Evolutionary conservation across 176 grass and related monocot species (phyloP).

Genomic region (Lolium multiflorum): DNA sequence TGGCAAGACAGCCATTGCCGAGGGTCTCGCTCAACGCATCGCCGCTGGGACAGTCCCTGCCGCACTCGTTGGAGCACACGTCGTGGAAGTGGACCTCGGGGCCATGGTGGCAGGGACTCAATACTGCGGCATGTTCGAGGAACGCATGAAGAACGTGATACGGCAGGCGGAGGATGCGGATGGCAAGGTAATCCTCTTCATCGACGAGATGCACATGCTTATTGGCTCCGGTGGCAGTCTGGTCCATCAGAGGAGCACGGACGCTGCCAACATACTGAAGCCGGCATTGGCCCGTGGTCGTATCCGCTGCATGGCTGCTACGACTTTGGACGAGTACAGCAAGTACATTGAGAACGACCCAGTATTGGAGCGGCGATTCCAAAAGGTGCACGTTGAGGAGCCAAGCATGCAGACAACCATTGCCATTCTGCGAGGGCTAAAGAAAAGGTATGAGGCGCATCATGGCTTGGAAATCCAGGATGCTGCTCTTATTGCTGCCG

Average conservation of each 20-base stretch:
- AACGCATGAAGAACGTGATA: neutral
- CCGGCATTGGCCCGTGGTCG: slow-evolving; percentile 39
- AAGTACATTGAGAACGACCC: slow-evolving; percentile 48
- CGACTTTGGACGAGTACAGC: slow-evolving; percentile 31
- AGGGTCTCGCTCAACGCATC: slow-evolving; percentile 20
- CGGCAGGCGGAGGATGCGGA: neutral
- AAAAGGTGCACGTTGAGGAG: slow-evolving; percentile 39
- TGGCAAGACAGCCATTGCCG: slow-evolving; percentile 12
- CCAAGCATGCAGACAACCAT: slow-evolving; percentile 9
- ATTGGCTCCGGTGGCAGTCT: neutral
- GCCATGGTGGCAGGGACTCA: neutral
- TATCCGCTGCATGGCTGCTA: slow-evolving; percentile 42
- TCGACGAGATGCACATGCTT: slow-evolving; percentile 20
- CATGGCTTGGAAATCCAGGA: slow-evolving; percentile 31
- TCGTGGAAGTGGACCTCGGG: slow-evolving; percentile 11
- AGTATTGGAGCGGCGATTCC: slow-evolving; percentile 40
- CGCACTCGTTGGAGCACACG: neutral
- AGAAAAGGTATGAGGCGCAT: slow-evolving; percentile 33
- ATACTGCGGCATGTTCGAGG: neutral
- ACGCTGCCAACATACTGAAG: slow-evolving; percentile 34
- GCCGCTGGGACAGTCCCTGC: slow-evolving; percentile 10
- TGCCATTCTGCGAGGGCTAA: slow-evolving; percentile 32
- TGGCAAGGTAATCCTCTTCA: slow-evolving; percentile 1
- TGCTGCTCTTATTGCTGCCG: slow-evolving; percentile 28
- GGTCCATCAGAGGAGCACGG: neutral